phyloP scores from a whole-genome alignment of 1,284 basidiomycete species.

The Leucoagaricus sp. region DNA sequence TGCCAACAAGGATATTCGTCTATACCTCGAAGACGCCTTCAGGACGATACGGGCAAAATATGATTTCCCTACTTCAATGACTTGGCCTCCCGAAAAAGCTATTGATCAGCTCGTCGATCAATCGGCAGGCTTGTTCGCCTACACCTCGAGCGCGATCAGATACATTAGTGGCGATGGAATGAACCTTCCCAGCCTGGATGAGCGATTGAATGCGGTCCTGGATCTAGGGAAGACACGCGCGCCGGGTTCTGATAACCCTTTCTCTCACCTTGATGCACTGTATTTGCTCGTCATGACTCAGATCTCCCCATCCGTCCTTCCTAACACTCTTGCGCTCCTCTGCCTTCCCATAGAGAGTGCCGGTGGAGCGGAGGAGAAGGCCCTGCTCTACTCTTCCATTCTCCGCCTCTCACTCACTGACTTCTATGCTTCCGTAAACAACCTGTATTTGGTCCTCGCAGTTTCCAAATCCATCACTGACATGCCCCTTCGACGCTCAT shows the following conservation, averaged over 20 bases:
- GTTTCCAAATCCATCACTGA: not conserved
- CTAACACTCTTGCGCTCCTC: not conserved
- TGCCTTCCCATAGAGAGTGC: not conserved
- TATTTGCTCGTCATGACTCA: not conserved
- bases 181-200: not conserved
- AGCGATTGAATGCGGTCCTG: not conserved
- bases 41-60: not conserved
- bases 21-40: slow-evolving; percentile 6
- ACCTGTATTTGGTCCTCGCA: not conserved
- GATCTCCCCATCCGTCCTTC: not conserved
- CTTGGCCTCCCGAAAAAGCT: slow-evolving; percentile 4
- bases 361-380: not conserved
- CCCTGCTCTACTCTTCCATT: not conserved
- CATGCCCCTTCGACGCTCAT: not conserved
- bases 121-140: slow-evolving; percentile 7
- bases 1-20: slow-evolving; percentile 10
- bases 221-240: not conserved
- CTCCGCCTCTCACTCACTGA: not conserved
- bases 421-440: not conserved
- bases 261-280: not conserved
- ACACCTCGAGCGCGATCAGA: slow-evolving; percentile 8
- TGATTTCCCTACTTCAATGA: not conserved
- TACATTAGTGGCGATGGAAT: not conserved
- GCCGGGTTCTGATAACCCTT: not conserved
- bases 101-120: not conserved